Conservation (phyloP, 2,329 filamentous ascomycete species). For the Aspergillus tubingensis region DNA sequence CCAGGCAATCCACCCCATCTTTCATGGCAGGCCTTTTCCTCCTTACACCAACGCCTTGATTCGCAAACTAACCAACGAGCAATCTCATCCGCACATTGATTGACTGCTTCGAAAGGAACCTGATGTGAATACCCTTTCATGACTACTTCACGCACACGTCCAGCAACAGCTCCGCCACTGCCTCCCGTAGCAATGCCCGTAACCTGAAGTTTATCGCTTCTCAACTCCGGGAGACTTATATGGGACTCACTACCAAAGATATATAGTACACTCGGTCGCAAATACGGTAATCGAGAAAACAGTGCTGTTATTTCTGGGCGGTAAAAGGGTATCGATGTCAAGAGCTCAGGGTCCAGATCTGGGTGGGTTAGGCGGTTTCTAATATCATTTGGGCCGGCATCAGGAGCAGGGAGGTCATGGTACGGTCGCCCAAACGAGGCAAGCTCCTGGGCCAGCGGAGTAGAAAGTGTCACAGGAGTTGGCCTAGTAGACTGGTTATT, state of each 20-base stretch:
- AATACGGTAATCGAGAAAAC: slow-evolving; percentile 29
- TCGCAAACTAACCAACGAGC: background rate
- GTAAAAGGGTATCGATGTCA: background rate
- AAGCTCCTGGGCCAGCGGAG: no score
- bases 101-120: background rate
- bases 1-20: no score
- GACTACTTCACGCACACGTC: background rate
- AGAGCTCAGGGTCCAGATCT: background rate
- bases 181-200: slow-evolving; percentile 35
- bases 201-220: slow-evolving; percentile 30
- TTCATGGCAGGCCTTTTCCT: no score
- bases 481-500: no score
- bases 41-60: no score
- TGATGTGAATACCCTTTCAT: background rate
- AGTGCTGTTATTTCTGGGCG: slow-evolving; percentile 5
- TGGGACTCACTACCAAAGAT: slow-evolving; percentile 31
- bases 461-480: no score
- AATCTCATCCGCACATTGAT: background rate
- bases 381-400: background rate
- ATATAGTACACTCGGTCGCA: slow-evolving; percentile 34
- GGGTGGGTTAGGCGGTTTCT: background rate
- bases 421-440: background rate
- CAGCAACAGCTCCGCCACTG: slow-evolving; percentile 25
- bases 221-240: slow-evolving; percentile 24
- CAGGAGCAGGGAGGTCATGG: background rate